Evolutionary conservation across 805 yeast species (phyloP).

Genomic region (Sporopachydermia lactativora): DNA sequence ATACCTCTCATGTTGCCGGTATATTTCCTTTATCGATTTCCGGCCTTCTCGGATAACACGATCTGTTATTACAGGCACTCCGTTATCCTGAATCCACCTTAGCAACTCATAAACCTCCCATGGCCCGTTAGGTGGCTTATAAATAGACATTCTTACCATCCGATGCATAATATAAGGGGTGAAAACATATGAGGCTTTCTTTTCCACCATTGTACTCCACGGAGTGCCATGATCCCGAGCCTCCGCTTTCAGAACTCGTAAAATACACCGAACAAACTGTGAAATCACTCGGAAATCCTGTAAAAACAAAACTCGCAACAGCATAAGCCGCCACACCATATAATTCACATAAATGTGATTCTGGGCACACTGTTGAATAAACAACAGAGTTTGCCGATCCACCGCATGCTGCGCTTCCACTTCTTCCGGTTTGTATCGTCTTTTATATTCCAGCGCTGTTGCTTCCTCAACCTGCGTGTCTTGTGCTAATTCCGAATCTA

Average conservation of each 20-base stretch:
- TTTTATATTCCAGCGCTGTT: too few relatives aligned
- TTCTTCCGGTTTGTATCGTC: too few relatives aligned
- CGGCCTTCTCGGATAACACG: too few relatives aligned
- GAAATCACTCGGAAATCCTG: neutral
- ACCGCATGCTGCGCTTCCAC: neutral
- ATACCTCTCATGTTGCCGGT: too few relatives aligned
- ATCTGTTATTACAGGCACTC: too few relatives aligned
- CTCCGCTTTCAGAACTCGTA: neutral
- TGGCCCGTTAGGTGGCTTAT: neutral
- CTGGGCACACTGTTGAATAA: neutral
- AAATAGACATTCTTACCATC: neutral
- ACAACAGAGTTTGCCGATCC: neutral
- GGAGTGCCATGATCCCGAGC: neutral
- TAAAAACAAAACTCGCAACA: neutral
- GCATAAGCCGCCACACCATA: neutral
- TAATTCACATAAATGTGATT: neutral
- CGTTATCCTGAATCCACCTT: too few relatives aligned
- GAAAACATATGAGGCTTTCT: neutral
- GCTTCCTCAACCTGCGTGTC: too few relatives aligned
- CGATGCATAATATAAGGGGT: neutral
- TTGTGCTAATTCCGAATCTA: too few relatives aligned
- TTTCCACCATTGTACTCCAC: neutral
- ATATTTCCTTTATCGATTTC: too few relatives aligned
- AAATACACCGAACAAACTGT: neutral
- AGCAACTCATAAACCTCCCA: neutral